A percentile compares a stretch with the other conserved stretches of the same genome.
Conservation (phyloP, 768 basidiomycete genomes). For the Mrakia gelida region DNA sequence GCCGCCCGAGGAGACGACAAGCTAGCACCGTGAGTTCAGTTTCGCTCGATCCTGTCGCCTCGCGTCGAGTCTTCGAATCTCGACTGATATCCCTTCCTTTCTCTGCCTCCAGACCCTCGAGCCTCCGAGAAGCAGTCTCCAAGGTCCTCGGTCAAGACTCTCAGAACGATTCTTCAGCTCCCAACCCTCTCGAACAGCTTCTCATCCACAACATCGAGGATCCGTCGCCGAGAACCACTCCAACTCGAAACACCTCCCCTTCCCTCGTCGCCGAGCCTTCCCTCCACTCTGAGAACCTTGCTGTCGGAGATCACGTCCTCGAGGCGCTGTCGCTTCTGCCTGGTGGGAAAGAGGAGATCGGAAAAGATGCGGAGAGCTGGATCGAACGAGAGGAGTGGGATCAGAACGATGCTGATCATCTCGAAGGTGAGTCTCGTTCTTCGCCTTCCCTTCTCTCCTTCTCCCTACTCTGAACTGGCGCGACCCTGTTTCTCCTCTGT, state of each 20-base stretch:
- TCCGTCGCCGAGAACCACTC: not conserved
- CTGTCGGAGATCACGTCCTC: not conserved
- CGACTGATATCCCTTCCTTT: not conserved
- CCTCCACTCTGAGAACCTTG: not conserved
- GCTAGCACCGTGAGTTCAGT: not conserved
- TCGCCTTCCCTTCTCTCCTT: not conserved
- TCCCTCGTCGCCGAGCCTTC: not conserved
- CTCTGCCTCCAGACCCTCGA: not conserved
- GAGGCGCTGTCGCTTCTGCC: not conserved
- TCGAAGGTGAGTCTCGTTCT: not conserved
- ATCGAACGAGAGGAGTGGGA: conserved; percentile 10
- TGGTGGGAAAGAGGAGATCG: conserved; percentile 3
- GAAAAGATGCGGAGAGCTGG: not conserved
- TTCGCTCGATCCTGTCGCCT: too few species aligned
- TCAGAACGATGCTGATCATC: not conserved
- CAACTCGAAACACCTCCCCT: not conserved
- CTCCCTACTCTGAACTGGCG: not conserved
- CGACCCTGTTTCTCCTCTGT: too few species aligned
- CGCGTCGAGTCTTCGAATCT: too few species aligned
- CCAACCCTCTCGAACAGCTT: not conserved
- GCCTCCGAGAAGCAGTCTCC: not conserved
- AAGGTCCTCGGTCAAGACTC: not conserved
- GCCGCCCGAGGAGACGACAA: not conserved
- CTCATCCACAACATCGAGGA: not conserved
- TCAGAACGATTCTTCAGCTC: not conserved